These are phyloP conservation scores for Garcia nutans DNA, from an alignment of 345 rosid genomes.

Conservation along the genomic window DNA sequence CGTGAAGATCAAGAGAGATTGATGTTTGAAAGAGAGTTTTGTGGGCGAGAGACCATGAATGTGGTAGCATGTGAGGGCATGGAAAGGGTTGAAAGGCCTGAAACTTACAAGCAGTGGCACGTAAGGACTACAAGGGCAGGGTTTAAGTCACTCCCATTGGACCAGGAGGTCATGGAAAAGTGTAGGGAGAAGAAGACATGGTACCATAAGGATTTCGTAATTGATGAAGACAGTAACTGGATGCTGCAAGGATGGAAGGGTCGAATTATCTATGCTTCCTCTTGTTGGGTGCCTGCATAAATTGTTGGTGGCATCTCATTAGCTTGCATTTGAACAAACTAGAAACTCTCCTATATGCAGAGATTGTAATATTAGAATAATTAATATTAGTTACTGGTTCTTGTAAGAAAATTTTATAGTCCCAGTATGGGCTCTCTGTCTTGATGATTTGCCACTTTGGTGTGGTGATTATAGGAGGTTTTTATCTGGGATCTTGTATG, in stretches of 20 bases:
- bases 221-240: conserved; percentile 75
- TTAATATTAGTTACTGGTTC: background rate
- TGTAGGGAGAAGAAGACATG: conserved; percentile 36
- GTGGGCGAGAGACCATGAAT: conserved; percentile 83
- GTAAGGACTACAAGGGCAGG: conserved; percentile 71
- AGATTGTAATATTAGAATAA: background rate
- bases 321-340: background rate
- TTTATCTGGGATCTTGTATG: too few species aligned
- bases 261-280: conserved; percentile 64
- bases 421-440: background rate
- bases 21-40: conserved; percentile 68
- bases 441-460: conserved; percentile 3
- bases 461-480: background rate
- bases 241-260: conserved; percentile 96
- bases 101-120: conserved; percentile 95
- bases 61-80: conserved; percentile 83
- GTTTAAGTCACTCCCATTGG: conserved; percentile 61
- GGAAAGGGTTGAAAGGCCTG: conserved; percentile 97
- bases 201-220: conserved; percentile 78
- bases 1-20: conserved; percentile 72
- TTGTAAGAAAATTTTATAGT: background rate
- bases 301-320: background rate
- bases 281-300: conserved; percentile 72
- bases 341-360: background rate
- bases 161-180: conserved; percentile 39